Conservation (phyloP, 305 asterid genomes). For the Fraxinus dipetala region DNA sequence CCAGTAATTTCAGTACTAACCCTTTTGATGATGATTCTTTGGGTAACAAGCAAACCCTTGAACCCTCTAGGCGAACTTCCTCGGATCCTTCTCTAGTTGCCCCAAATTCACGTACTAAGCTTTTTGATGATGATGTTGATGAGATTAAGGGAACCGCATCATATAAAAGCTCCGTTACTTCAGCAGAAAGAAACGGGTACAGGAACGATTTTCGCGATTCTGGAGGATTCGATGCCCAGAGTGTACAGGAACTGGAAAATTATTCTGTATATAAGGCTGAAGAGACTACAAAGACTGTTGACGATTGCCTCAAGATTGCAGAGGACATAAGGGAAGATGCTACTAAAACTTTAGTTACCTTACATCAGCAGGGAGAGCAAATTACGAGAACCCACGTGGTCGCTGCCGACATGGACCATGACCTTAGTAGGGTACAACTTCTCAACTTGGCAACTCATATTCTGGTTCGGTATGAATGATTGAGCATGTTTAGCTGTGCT, state of each 20-base stretch:
- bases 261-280: constrained; percentile 78
- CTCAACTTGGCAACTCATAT: constrained; percentile 10
- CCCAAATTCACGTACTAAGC: constrained; percentile 46
- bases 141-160: constrained; percentile 38
- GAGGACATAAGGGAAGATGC: constrained; percentile 95
- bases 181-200: constrained; percentile 52
- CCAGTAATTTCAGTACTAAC: constrained; percentile 37
- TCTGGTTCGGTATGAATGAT: not conserved
- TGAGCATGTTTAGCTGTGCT: not conserved
- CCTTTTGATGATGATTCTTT: constrained; percentile 66
- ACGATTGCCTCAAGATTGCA: constrained; percentile 76
- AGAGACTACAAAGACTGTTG: constrained; percentile 70
- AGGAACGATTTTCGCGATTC: constrained; percentile 65
- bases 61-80: constrained; percentile 48
- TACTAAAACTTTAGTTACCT: constrained; percentile 65
- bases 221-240: constrained; percentile 78
- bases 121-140: constrained; percentile 68
- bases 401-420: constrained; percentile 87
- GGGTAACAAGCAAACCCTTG: constrained; percentile 47
- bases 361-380: constrained; percentile 97
- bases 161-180: constrained; percentile 35
- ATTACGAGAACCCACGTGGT: constrained; percentile 66
- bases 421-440: constrained; percentile 83
- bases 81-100: constrained; percentile 62
- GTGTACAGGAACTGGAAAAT: constrained; percentile 69